phyloP scores from a whole-genome alignment of 2,329 filamentous ascomycete species.

The Fusarium ambrosium region DNA sequence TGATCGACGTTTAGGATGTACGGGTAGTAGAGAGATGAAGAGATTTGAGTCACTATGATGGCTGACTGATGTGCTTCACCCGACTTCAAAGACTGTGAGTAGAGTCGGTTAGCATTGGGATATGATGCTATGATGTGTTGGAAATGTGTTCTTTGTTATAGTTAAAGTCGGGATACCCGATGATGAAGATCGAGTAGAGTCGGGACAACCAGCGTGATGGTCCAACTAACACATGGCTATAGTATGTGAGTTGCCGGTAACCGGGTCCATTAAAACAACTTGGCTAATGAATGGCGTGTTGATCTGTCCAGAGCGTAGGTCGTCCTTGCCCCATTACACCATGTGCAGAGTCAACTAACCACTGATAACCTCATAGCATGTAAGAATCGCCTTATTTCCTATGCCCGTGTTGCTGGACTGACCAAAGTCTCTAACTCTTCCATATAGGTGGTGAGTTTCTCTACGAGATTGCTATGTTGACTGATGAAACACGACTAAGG shows the following conservation, averaged over 20 bases:
- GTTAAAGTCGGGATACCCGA: no score
- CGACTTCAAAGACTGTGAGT: slow-evolving; percentile 17
- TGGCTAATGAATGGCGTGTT: not conserved
- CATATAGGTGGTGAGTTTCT: not conserved
- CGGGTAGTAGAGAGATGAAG: not conserved
- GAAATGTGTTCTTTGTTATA: no score
- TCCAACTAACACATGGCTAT: not conserved
- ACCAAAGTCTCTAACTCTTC: not conserved
- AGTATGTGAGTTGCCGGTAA: slow-evolving; percentile 7
- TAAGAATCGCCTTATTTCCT: not conserved
- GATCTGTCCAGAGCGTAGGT: not conserved
- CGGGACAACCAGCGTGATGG: no score
- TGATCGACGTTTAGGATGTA: slow-evolving; percentile 1
- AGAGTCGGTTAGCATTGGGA: no score
- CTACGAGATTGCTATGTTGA: not conserved
- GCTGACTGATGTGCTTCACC: not conserved
- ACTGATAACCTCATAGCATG: not conserved
- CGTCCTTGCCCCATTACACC: not conserved
- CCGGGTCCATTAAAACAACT: not conserved
- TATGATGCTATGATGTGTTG: no score
- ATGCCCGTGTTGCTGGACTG: not conserved
- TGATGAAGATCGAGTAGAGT: no score
- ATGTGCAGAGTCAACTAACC: not conserved
- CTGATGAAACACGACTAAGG: not conserved
- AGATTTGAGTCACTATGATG: not conserved